Base-by-base conservation (phyloP, 208 protist species). In the Leishmania tarentolae region DNA sequence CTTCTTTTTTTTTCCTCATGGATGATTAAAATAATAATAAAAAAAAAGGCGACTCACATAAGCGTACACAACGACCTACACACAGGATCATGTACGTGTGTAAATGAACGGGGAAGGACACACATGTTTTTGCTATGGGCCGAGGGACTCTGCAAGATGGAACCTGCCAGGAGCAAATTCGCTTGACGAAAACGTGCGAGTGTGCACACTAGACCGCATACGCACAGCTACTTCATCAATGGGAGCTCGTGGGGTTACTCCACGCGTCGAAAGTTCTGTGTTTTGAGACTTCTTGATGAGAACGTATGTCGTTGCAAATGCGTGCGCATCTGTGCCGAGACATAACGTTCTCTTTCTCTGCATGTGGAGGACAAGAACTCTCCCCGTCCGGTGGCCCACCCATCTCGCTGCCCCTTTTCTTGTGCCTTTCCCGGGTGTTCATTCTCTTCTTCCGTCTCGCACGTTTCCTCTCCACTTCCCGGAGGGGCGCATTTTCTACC, bases 1-100 rank as follows among this genome's bases (percentile, higher is more conserved):
- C 42, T 71, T 81, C 61, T 75, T 47, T 82, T 73, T 75, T 76
- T 31, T 17, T 47, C 82, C 24, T 78, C n/a, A n/a, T 31, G 0
- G 28, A 19, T 8, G 52, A 11, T 37, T 21, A 5, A 68, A 24
- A 68, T 9, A 37, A 50, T n/a, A n/a, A n/a, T n/a, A 47, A 44
- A 72, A 66, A 69, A 72, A 68, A 68, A 68, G 61, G 61, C 61
- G 31, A 68, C 68, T 31, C 17, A 31, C 68, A 72, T 31, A 50
- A 7, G 42, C 40, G 42, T 31, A 72, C 40, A 72, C 68, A 47
- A 21, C 46, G 8, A 72, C 66, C 11, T 24, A 44, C 66, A 72
- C 66, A 72, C 66, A 11, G 56, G 11, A 42, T 42, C 31, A 17
- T 42, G 40, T 44, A 17, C 19, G 35, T 21, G 3, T 28, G n/a